Evolutionary conservation across 148 eudicot genomes (phyloP).

Genomic region (Bassia scoparia): DNA sequence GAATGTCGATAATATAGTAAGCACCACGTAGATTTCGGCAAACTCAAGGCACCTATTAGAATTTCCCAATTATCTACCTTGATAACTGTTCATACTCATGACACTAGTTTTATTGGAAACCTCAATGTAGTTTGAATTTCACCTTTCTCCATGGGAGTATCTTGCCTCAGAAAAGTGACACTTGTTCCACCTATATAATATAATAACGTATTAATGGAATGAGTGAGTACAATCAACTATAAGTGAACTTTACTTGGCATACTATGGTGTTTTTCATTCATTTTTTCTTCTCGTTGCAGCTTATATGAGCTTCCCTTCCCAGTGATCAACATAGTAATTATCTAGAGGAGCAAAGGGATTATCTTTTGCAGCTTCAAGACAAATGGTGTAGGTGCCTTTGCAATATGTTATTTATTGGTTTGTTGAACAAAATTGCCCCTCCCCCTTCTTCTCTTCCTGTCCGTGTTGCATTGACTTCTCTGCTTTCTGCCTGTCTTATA

Average conservation of each 20-base stretch:
- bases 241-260: neutral
- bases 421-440: neutral
- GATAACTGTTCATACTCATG: neutral
- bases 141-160: neutral
- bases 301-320: slow-evolving; percentile 79
- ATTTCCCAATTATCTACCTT: neutral
- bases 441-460: too few relatives aligned
- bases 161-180: slow-evolving; percentile 5
- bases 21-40: too few relatives aligned
- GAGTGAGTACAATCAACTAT: too few relatives aligned
- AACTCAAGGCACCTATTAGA: too few relatives aligned
- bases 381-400: slow-evolving; percentile 71
- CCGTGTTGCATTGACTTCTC: neutral
- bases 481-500: neutral
- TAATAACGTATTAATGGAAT: too few relatives aligned
- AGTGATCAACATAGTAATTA: slow-evolving; percentile 54
- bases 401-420: neutral
- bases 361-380: slow-evolving; percentile 80
- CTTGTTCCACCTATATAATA: too few relatives aligned
- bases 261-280: neutral
- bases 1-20: too few relatives aligned
- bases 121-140: too few relatives aligned
- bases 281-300: slow-evolving; percentile 46
- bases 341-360: slow-evolving; percentile 71
- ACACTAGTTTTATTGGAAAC: neutral